Evolutionary conservation across 257 asterid species (phyloP).

Genomic region (Salvia splendens): DNA sequence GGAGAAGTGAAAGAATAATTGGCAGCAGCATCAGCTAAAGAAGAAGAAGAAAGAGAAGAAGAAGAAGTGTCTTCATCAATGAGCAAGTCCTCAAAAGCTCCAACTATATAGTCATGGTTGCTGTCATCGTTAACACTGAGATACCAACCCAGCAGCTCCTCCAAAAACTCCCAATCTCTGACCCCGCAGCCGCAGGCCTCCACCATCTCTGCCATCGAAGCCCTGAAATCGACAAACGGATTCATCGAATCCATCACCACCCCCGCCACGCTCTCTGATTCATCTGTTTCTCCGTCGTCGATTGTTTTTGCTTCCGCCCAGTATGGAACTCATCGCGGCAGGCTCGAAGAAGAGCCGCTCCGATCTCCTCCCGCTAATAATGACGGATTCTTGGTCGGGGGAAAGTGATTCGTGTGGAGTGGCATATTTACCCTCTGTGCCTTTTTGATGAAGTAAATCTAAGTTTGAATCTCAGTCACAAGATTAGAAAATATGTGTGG

Average conservation of each 20-base stretch:
- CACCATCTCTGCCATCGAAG: conserved; percentile 88
- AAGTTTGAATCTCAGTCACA: too few species aligned
- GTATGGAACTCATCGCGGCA: conserved; percentile 59
- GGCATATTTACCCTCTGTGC: too few species aligned
- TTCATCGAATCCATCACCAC: conserved; percentile 62
- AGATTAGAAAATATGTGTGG: too few species aligned
- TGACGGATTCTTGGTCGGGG: too few species aligned
- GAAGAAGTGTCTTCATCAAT: conserved; percentile 30
- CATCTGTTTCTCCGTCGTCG: background rate
- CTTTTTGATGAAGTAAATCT: too few species aligned
- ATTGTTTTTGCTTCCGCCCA: conserved; percentile 41
- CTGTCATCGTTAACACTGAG: conserved; percentile 45
- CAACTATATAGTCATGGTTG: conserved; percentile 62
- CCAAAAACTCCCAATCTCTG: conserved; percentile 56
- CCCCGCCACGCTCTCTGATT: conserved; percentile 28
- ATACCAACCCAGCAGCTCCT: conserved; percentile 65
- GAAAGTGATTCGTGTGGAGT: too few species aligned
- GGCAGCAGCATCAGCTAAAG: conserved; percentile 38
- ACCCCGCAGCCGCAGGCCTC: conserved; percentile 47
- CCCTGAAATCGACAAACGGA: conserved; percentile 62
- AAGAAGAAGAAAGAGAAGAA: conserved; percentile 39
- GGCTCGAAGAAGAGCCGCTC: conserved; percentile 78
- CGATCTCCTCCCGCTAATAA: conserved; percentile 53
- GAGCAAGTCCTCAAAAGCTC: conserved; percentile 73
- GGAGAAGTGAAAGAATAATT: conserved; percentile 65